phyloP scores from a whole-genome alignment of 441 rosid genomes.

The Corymbia calophylla region DNA sequence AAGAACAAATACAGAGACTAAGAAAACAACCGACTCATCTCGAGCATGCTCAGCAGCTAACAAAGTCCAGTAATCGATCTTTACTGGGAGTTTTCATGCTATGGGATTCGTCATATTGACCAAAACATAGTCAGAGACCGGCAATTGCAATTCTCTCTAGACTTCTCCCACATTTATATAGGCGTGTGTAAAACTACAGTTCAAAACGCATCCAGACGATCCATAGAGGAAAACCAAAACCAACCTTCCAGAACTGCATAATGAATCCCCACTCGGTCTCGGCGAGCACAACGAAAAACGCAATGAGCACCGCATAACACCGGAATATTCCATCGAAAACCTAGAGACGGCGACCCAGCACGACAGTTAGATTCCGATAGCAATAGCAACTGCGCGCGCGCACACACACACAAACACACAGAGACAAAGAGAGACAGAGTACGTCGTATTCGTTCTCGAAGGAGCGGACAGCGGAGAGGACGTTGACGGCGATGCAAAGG shows the following conservation, averaged over 20 bases:
- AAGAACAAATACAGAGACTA: not conserved
- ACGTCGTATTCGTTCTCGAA: slow-evolving; percentile 75
- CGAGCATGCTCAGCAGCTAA: not conserved
- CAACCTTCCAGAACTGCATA: slow-evolving; percentile 68
- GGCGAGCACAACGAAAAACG: slow-evolving; percentile 54
- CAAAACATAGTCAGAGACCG: not conserved
- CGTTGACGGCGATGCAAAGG: slow-evolving; percentile 76
- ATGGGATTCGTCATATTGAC: not conserved
- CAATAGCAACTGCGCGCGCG: not conserved
- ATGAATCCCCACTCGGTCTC: slow-evolving; percentile 94
- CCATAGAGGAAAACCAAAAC: not conserved
- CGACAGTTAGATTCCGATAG: not conserved
- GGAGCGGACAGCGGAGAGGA: slow-evolving; percentile 76
- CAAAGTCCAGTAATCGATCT: not conserved
- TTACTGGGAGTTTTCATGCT: not conserved
- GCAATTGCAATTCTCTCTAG: not conserved
- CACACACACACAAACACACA: not conserved
- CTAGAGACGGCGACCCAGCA: slow-evolving; percentile 7
- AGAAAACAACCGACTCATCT: not conserved
- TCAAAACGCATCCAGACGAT: not conserved
- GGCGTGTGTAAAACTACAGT: not conserved
- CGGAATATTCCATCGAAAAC: slow-evolving; percentile 84
- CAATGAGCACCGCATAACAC: slow-evolving; percentile 78
- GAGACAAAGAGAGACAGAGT: not conserved
- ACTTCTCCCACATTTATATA: not conserved